phyloP scores from a whole-genome alignment of 805 yeast genomes.

The Nakazawaea anatomiae region DNA sequence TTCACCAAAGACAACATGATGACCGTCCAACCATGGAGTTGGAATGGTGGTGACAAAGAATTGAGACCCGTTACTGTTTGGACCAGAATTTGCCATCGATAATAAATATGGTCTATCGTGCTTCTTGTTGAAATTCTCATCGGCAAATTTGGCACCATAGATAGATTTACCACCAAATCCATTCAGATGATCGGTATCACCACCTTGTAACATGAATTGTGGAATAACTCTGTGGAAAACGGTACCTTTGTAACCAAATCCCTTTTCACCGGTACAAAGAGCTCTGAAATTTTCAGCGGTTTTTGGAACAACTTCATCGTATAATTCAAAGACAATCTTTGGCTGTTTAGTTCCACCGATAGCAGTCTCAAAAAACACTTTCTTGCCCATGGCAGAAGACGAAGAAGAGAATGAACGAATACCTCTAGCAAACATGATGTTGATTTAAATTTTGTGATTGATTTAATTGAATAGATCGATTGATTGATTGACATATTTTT shows the following conservation, averaged over 20 bases:
- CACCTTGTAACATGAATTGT: slow-evolving; percentile 95
- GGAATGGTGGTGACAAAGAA: slow-evolving; percentile 81
- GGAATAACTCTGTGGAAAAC: slow-evolving; percentile 97
- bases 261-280: slow-evolving; percentile 87
- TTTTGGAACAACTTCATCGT: slow-evolving; percentile 51
- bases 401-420: slow-evolving; percentile 48
- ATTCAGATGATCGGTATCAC: slow-evolving; percentile 79
- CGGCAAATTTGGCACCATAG: slow-evolving; percentile 58
- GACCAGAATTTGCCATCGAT: slow-evolving; percentile 93
- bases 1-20: slow-evolving; percentile 76
- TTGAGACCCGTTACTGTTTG: slow-evolving; percentile 89
- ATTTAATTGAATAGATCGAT: background rate
- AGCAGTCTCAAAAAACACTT: slow-evolving; percentile 53
- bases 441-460: background rate
- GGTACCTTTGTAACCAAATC: slow-evolving; percentile 81
- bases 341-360: slow-evolving; percentile 46
- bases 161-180: slow-evolving; percentile 93
- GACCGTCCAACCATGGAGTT: slow-evolving; percentile 75
- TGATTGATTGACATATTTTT: background rate
- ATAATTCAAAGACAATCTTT: slow-evolving; percentile 27
- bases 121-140: slow-evolving; percentile 63
- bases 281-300: slow-evolving; percentile 81
- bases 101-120: slow-evolving; percentile 78
- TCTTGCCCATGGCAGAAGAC: slow-evolving; percentile 39
- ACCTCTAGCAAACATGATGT: slow-evolving; percentile 19